Base-by-base conservation (phyloP, 179 eudicot genomes). In the Silene noctiflora region DNA sequence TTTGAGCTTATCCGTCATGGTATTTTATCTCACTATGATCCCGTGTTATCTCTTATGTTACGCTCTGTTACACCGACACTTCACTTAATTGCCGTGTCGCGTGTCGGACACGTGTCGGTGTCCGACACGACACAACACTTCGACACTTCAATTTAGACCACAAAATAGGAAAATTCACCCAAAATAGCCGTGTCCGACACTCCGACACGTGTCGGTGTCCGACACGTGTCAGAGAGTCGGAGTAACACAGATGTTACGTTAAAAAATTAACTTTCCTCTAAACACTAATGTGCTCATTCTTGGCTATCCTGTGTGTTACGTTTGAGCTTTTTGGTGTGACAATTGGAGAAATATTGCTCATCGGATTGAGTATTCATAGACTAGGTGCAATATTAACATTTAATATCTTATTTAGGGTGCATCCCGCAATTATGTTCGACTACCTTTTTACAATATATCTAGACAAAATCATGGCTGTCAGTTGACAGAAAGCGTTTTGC, bases 1-100 rank as follows among this genome's bases (percentile, higher is more conserved):
- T 93, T 93, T 81, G 98, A 93, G 89, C 93, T 93, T 66, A 90
- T 91, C 55, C 97, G 98, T 80, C 98, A 93, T 81, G 98, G 98
- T 93, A 89, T 42, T 20, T 20, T 61, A 4, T 68, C 81, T 71
- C 61, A 62, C 29, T 21, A 10, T 13, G 17, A 16, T 67, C 25
- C 48, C 68, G n/a, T 39, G 10, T 19, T 60, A 62, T 69, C 2
- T 20, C 70, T 17, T 58, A 6, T 58, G 62, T 58, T 21, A 1
- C 65, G 6, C n/a, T n/a, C n/a, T n/a, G n/a, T n/a, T n/a, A n/a
- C n/a, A n/a, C n/a, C n/a, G n/a, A n/a, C n/a, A n/a, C n/a, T n/a
- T n/a, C n/a, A n/a, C n/a, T n/a, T n/a, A n/a, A n/a, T n/a, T n/a
- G n/a, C n/a, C n/a, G n/a, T n/a, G n/a, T n/a, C n/a, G n/a, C n/a